Percentiles rank a stretch among this genome's conserved stretches.
These are phyloP conservation scores for Acanthamoeba lugdunensis DNA, from an alignment of 208 protist genomes.

Conservation along the genomic window DNA sequence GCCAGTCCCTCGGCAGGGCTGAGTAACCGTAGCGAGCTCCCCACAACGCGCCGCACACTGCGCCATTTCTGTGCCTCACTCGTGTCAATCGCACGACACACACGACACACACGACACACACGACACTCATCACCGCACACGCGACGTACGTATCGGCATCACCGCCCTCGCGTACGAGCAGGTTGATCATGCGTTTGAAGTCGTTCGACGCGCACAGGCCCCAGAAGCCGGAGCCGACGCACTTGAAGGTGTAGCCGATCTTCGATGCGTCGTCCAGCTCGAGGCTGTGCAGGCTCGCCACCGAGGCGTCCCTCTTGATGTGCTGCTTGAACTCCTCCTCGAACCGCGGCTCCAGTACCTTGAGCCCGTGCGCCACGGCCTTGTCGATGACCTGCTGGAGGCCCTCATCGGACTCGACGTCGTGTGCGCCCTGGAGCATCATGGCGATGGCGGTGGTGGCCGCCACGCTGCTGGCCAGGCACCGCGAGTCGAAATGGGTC, in stretches of 20 bases:
- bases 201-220: conserved; percentile 74
- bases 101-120: neutral
- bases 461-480: conserved; percentile 72
- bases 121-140: neutral
- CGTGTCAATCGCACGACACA: neutral
- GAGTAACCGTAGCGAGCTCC: conserved; percentile 75
- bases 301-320: conserved; percentile 42
- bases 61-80: conserved; percentile 59
- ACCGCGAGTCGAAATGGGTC: conserved; percentile 83
- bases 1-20: conserved; percentile 75
- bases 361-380: neutral
- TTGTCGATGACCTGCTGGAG: conserved; percentile 66
- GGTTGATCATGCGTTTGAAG: conserved; percentile 79
- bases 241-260: conserved; percentile 85
- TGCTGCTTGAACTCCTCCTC: conserved; percentile 48
- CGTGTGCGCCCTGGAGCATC: conserved; percentile 70
- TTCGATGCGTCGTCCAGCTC: conserved; percentile 14
- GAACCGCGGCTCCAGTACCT: conserved; percentile 44
- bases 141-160: conserved; percentile 83
- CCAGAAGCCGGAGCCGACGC: conserved; percentile 75
- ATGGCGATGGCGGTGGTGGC: conserved; percentile 43
- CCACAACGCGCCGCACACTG: conserved; percentile 76
- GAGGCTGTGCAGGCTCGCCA: conserved; percentile 56
- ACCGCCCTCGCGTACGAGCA: conserved; percentile 79
- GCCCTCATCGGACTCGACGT: conserved; percentile 9